Evolutionary conservation across 2,329 filamentous ascomycete genomes (phyloP).

Genomic region (Anisogramma anomala): DNA sequence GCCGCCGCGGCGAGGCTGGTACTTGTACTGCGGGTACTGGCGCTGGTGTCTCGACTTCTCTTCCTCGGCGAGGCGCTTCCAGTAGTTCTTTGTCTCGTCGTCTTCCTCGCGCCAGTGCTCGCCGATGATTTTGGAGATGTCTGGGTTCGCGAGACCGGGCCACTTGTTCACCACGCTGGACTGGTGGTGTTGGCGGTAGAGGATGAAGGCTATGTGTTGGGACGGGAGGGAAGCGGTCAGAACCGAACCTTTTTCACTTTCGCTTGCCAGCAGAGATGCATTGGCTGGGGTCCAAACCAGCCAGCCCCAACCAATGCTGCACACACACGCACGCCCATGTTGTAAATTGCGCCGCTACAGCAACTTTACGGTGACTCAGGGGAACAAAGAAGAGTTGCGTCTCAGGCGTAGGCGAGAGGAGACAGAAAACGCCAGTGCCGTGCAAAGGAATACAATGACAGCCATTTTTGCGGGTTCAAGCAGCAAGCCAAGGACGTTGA

Average conservation of each 20-base stretch:
- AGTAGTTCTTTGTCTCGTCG: constrained; percentile 64
- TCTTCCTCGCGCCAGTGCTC: constrained; percentile 77
- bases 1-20: constrained; percentile 66
- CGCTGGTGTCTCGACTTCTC: constrained; percentile 83
- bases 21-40: constrained; percentile 88
- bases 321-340: neutral
- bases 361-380: constrained; percentile 7
- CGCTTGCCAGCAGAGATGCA: neutral
- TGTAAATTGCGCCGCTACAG: neutral
- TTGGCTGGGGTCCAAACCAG: neutral
- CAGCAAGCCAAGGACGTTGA: constrained; percentile 9
- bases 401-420: constrained; percentile 13
- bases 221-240: constrained; percentile 9
- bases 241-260: neutral
- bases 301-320: neutral
- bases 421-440: neutral
- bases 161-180: constrained; percentile 67
- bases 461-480: constrained; percentile 6
- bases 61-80: constrained; percentile 84
- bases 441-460: constrained; percentile 10
- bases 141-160: constrained; percentile 85
- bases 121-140: constrained; percentile 95
- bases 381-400: constrained; percentile 14
- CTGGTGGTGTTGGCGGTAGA: constrained; percentile 92
- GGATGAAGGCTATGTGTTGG: constrained; percentile 68